phyloP scores from a whole-genome alignment of 1,284 basidiomycete species.

The Sporisorium sorghi region DNA sequence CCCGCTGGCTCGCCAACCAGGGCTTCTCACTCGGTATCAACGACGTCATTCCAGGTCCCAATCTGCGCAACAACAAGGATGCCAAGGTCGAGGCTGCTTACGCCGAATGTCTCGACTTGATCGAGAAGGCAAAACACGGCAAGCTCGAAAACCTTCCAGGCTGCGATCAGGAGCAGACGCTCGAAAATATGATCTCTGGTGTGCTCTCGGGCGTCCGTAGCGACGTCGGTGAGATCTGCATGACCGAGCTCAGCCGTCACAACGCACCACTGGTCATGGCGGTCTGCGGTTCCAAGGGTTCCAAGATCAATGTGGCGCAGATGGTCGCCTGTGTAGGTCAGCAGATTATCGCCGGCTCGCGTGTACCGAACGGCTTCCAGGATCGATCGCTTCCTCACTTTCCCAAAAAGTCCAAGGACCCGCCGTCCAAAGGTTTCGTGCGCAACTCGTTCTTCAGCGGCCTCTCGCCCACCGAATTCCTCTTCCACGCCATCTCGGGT shows the following conservation, averaged over 20 bases:
- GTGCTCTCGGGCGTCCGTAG: constrained; percentile 94
- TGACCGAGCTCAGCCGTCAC: constrained; percentile 94
- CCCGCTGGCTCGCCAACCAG: constrained; percentile 93
- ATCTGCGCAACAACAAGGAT: constrained; percentile 84
- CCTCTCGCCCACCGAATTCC: constrained; percentile 92
- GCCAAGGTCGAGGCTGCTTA: constrained; percentile 89
- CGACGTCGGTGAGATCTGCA: constrained; percentile 96
- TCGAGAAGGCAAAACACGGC: constrained; percentile 89
- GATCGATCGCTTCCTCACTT: constrained; percentile 98
- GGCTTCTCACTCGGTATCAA: constrained; percentile 99
- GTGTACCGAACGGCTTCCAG: constrained; percentile 99
- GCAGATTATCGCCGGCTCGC: constrained; percentile 96
- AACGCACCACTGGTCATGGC: constrained; percentile 99
- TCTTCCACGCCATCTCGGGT: constrained; percentile 99
- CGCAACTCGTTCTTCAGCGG: constrained; percentile 95
- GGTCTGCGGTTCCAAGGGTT: constrained; percentile 97
- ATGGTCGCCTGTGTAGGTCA: constrained; percentile 99
- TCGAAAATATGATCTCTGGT: constrained; percentile 94
- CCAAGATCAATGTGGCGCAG: constrained; percentile 98
- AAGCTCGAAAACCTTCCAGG: constrained; percentile 95
- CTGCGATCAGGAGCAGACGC: constrained; percentile 94
- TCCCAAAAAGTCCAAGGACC: constrained; percentile 95
- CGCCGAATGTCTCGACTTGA: constrained; percentile 85
- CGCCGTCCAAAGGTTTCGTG: constrained; percentile 98
- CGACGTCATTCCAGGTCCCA: constrained; percentile 95